Conservation (phyloP, 2,329 filamentous ascomycete species). For the Aspergillus jensenii region DNA sequence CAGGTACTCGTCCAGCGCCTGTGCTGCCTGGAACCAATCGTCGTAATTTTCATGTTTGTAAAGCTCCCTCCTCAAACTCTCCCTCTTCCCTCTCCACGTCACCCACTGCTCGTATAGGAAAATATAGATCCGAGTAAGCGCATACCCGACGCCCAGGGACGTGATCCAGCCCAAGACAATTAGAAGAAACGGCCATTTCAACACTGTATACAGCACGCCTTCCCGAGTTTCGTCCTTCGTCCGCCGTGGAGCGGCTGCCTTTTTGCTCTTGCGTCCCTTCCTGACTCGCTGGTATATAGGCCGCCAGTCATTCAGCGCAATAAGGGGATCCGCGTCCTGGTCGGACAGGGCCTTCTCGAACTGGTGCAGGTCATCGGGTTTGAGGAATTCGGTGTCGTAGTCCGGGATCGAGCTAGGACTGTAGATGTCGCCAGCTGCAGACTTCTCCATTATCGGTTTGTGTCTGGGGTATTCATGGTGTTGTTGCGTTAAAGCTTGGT, state of each 20-base stretch:
- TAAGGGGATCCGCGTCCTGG: conserved; percentile 74
- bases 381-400: conserved; percentile 73
- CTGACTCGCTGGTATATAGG: conserved; percentile 75
- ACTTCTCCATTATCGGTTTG: conserved; percentile 23
- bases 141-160: conserved; percentile 70
- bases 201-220: conserved; percentile 81
- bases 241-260: conserved; percentile 42
- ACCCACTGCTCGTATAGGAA: conserved; percentile 88
- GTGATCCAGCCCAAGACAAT: conserved; percentile 78
- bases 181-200: conserved; percentile 89
- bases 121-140: conserved; percentile 84
- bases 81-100: conserved; percentile 79
- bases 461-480: conserved; percentile 29
- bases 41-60: conserved; percentile 71
- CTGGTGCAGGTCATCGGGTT: conserved; percentile 68
- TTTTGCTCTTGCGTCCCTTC: conserved; percentile 27
- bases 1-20: conserved; percentile 75
- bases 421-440: conserved; percentile 52
- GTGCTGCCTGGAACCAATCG: conserved; percentile 80
- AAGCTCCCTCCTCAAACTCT: conserved; percentile 69
- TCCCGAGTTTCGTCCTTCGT: conserved; percentile 91
- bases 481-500: conserved; percentile 8
- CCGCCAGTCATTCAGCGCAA: conserved; percentile 93
- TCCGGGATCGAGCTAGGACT: conserved; percentile 74
- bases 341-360: conserved; percentile 82